These are phyloP conservation scores for Arthrinium phaeospermum DNA, from an alignment of 2,329 filamentous ascomycete genomes.

Conservation along the genomic window DNA sequence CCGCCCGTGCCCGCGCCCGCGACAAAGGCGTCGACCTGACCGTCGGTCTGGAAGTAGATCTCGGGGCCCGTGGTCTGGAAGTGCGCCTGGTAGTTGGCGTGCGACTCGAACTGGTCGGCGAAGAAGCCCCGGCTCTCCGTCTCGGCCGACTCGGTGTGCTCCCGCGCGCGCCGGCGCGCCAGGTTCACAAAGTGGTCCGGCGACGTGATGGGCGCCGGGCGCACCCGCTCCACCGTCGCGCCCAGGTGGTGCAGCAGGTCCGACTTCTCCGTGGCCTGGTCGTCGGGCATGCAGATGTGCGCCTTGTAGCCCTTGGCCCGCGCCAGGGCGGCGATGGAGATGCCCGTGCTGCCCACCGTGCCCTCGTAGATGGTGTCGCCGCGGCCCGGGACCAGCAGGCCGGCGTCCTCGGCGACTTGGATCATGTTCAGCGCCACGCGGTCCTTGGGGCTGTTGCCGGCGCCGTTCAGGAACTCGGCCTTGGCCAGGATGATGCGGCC, in stretches of 20 bases:
- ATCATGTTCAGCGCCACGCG: conserved; percentile 93
- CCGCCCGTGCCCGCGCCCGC: conserved; percentile 94
- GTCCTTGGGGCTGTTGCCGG: conserved; percentile 93
- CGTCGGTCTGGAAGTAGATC: conserved; percentile 79
- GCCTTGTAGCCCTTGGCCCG: conserved; percentile 88
- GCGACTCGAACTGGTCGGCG: conserved; percentile 93
- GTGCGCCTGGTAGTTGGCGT: conserved; percentile 88
- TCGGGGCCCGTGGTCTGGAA: conserved; percentile 85
- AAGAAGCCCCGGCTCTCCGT: conserved; percentile 83
- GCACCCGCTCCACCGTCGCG: conserved; percentile 88
- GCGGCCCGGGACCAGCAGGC: conserved; percentile 75
- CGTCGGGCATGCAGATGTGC: conserved; percentile 97
- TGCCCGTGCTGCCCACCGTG: conserved; percentile 94
- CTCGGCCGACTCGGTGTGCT: conserved; percentile 67
- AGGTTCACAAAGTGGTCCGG: conserved; percentile 94
- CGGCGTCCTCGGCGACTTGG: conserved; percentile 75
- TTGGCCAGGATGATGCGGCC: conserved; percentile 91
- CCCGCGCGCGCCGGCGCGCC: conserved; percentile 74
- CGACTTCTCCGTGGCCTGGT: conserved; percentile 87
- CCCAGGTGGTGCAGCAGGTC: conserved; percentile 88
- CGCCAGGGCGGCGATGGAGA: conserved; percentile 88
- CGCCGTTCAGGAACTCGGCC: conserved; percentile 95
- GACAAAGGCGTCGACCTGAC: conserved; percentile 83
- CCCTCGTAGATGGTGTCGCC: conserved; percentile 98
- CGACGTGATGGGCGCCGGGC: conserved; percentile 91